Percentiles rank a stretch among this genome's conserved stretches.
Evolutionary conservation across 495 filamentous ascomycete species (phyloP).

Genomic region (Trichoderma reesei): DNA sequence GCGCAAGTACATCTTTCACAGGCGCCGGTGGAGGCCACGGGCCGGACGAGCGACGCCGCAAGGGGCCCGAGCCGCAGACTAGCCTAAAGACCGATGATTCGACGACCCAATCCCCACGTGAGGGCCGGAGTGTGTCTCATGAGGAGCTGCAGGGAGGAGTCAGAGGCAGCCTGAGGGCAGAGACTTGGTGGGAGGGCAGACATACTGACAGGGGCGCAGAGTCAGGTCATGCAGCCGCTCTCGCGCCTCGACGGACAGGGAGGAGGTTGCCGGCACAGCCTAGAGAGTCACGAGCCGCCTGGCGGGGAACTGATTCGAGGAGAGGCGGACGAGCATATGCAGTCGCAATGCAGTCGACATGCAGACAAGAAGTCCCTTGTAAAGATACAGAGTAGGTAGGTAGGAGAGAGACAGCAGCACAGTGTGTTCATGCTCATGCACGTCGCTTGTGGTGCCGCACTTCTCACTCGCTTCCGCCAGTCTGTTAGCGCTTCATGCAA

Average conservation of each 20-base stretch:
- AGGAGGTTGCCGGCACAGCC: background rate
- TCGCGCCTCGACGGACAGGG: background rate
- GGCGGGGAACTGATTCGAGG: background rate
- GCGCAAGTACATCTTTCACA: background rate
- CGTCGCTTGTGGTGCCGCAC: background rate
- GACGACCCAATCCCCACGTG: constrained; percentile 1
- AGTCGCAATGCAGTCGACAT: background rate
- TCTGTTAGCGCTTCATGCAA: background rate
- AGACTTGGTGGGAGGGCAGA: background rate
- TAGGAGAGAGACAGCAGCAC: background rate
- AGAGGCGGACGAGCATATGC: background rate
- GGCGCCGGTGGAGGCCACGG: constrained; percentile 1
- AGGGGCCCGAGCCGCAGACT: constrained; percentile 1
- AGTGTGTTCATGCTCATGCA: constrained; percentile 8
- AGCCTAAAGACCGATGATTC: background rate
- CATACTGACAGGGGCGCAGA: background rate
- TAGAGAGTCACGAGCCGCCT: constrained; percentile 2
- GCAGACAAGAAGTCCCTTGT: background rate
- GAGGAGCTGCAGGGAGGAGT: constrained; percentile 5
- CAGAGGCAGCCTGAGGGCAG: background rate
- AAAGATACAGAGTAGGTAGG: background rate
- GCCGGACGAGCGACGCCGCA: background rate
- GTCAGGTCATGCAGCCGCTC: background rate
- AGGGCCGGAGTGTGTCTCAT: constrained; percentile 3
- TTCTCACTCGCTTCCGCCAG: background rate